Percentiles rank a stretch among this genome's conserved stretches.
Conservation (phyloP, 768 basidiomycete genomes). For the Lentinus brumalis region DNA sequence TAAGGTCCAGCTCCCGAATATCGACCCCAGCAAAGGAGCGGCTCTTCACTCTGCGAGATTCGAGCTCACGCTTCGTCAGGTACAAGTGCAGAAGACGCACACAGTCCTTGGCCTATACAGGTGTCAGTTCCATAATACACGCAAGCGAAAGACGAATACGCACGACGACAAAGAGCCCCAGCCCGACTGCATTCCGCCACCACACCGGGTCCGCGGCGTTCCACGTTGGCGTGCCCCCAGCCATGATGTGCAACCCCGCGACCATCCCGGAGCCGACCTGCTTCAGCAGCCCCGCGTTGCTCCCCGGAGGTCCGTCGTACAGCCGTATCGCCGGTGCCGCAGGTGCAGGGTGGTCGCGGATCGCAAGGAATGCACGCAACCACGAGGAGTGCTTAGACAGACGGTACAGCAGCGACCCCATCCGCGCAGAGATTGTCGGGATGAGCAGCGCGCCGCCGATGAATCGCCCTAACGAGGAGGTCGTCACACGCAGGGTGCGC, state of each 20-base stretch:
- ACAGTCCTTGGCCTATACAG: slow-evolving; percentile 62
- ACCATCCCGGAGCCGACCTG: slow-evolving; percentile 31
- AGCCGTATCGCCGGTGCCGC: slow-evolving; percentile 2
- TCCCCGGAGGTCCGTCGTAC: slow-evolving; percentile 1
- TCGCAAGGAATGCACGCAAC: slow-evolving; percentile 36
- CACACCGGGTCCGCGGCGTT: slow-evolving; percentile 74
- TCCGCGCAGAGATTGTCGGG: slow-evolving; percentile 63
- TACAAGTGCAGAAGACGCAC: slow-evolving; percentile 67
- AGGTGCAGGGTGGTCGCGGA: slow-evolving; percentile 17
- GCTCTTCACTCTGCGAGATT: slow-evolving; percentile 67
- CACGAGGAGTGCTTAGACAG: slow-evolving; percentile 49
- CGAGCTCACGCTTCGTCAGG: slow-evolving; percentile 70
- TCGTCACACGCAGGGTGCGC: slow-evolving; percentile 57
- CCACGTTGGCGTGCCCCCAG: slow-evolving; percentile 64
- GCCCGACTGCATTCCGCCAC: slow-evolving; percentile 73
- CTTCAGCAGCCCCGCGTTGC: slow-evolving; percentile 23
- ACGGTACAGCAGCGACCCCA: slow-evolving; percentile 62
- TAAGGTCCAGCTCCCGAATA: slow-evolving; percentile 62
- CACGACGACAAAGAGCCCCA: slow-evolving; percentile 70
- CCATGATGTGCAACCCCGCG: slow-evolving; percentile 48
- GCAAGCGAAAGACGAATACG: slow-evolving; percentile 22
- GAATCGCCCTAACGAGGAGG: slow-evolving; percentile 62
- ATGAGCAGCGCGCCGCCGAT: slow-evolving; percentile 71
- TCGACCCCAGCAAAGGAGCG: slow-evolving; percentile 78
- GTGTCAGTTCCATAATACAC: background rate